Percentiles rank a stretch among this genome's conserved stretches.
Conservation (phyloP, 2,329 filamentous ascomycete species). For the Epicoccum sorghinum region DNA sequence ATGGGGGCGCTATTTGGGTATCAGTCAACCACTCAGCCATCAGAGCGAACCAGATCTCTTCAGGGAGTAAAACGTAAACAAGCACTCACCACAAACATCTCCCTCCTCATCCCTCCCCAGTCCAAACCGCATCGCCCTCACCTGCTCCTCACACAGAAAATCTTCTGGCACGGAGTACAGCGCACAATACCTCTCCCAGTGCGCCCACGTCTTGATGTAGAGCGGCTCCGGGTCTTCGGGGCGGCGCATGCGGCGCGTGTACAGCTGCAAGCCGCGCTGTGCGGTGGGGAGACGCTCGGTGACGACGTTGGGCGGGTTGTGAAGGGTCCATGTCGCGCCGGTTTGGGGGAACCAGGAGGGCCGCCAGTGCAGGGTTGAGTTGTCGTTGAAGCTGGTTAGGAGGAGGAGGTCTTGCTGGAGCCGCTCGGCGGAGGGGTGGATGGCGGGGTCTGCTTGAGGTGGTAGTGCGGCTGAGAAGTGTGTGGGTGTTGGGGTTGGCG, state of each 20-base stretch:
- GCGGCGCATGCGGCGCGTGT: conserved; percentile 32
- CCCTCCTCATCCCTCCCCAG: conserved; percentile 2
- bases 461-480: background rate
- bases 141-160: conserved; percentile 30
- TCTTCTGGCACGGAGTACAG: conserved; percentile 31
- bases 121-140: conserved; percentile 28
- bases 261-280: conserved; percentile 3
- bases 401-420: conserved; percentile 37
- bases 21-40: background rate
- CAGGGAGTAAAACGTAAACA: background rate
- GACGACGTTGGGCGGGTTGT: conserved; percentile 40
- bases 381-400: conserved; percentile 35
- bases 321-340: conserved; percentile 33
- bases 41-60: too few relatives aligned
- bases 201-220: conserved; percentile 30
- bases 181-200: conserved; percentile 31
- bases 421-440: conserved; percentile 21
- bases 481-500: background rate
- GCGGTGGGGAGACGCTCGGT: conserved; percentile 26
- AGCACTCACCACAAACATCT: background rate
- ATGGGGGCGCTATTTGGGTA: conserved; percentile 19
- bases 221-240: conserved; percentile 18
- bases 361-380: conserved; percentile 36
- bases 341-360: conserved; percentile 33
- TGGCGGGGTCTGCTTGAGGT: background rate